phyloP scores from a whole-genome alignment of 2,329 filamentous ascomycete genomes.

The Xylaria sp. region DNA sequence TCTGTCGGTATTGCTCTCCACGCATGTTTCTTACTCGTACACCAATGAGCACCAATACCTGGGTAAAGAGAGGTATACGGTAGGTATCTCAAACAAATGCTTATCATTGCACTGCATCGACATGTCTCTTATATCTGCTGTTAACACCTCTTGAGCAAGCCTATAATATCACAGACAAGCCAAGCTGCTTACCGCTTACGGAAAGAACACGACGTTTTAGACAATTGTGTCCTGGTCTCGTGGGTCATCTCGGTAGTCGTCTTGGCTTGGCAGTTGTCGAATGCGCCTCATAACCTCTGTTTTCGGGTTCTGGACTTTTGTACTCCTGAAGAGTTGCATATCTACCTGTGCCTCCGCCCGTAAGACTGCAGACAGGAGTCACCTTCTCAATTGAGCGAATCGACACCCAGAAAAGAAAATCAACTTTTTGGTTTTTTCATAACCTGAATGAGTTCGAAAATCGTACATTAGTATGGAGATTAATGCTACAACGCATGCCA shows the following conservation, averaged over 20 bases:
- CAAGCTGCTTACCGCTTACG: neutral
- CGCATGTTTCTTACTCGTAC: conserved; percentile 14
- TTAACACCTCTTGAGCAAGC: neutral
- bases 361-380: neutral
- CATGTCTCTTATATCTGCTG: neutral
- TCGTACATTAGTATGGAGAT: conserved; percentile 17
- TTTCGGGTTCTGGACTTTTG: neutral
- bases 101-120: conserved; percentile 18
- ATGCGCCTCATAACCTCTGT: neutral
- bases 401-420: conserved; percentile 7
- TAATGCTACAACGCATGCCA: conserved; percentile 11
- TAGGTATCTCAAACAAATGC: conserved; percentile 16
- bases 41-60: neutral
- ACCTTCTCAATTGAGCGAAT: conserved; percentile 19
- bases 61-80: neutral
- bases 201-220: conserved; percentile 7
- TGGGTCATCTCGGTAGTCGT: conserved; percentile 1
- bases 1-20: conserved; percentile 12
- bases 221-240: neutral
- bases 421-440: conserved; percentile 18
- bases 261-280: neutral
- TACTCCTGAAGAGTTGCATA: neutral
- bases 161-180: conserved; percentile 10
- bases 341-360: neutral
- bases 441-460: neutral